phyloP scores from a whole-genome alignment of 371 early-diverging fungal species.

The Mortierella sp. region DNA sequence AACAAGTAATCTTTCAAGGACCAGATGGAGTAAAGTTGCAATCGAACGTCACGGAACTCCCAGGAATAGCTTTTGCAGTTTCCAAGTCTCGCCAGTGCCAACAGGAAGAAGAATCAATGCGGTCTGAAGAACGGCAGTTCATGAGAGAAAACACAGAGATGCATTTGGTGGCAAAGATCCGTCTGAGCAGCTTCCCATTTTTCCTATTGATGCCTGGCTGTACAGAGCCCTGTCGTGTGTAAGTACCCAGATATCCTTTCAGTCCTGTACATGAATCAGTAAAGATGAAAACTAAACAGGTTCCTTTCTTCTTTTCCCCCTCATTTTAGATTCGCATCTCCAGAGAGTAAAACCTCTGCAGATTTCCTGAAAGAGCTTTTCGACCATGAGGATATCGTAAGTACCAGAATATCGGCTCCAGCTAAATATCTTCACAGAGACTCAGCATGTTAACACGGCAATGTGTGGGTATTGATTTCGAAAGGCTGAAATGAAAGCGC shows the following conservation, averaged over 20 bases:
- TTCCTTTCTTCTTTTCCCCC: no score
- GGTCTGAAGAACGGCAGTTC: neutral
- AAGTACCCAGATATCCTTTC: neutral
- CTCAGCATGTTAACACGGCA: neutral
- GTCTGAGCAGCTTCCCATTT: constrained; percentile 26
- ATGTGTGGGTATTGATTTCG: neutral
- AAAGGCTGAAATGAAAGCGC: constrained; percentile 26
- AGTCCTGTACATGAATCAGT: no score
- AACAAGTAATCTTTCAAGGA: constrained; percentile 25
- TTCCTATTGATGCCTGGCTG: constrained; percentile 36
- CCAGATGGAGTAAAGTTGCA: constrained; percentile 26
- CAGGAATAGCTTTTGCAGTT: constrained; percentile 23
- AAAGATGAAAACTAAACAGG: neutral
- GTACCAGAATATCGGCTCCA: neutral
- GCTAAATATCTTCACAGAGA: neutral
- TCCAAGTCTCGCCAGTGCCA: constrained; percentile 1
- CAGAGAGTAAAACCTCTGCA: constrained; percentile 16
- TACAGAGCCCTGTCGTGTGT: constrained; percentile 36
- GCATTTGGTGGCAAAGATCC: constrained; percentile 45
- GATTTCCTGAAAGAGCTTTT: constrained; percentile 22
- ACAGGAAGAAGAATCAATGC: neutral
- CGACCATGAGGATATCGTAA: constrained; percentile 27
- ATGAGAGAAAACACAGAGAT: constrained; percentile 38
- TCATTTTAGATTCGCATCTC: constrained; percentile 24
- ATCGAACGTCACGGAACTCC: constrained; percentile 27